These are phyloP conservation scores for Vigna hirtella DNA, from an alignment of 306 rosid species.

Conservation along the genomic window DNA sequence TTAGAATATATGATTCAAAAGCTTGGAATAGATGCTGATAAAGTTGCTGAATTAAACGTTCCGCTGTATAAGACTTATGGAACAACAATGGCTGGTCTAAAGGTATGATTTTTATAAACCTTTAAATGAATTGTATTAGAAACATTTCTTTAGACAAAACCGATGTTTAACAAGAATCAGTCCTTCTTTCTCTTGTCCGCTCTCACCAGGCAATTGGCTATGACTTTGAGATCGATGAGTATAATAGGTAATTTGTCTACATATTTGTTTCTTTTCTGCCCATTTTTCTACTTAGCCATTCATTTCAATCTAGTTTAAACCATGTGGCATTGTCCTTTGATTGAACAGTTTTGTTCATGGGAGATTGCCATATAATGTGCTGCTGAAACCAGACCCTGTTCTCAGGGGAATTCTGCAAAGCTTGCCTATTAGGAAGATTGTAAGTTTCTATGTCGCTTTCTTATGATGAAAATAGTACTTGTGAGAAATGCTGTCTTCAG, in stretches of 20 bases:
- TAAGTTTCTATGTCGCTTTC: slow-evolving; percentile 47
- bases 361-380: slow-evolving; percentile 68
- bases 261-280: not conserved
- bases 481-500: not conserved
- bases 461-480: slow-evolving; percentile 11
- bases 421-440: slow-evolving; percentile 81
- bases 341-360: slow-evolving; percentile 78
- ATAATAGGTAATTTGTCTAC: slow-evolving; percentile 63
- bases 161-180: slow-evolving; percentile 8
- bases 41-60: slow-evolving; percentile 61
- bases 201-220: slow-evolving; percentile 76
- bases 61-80: slow-evolving; percentile 80
- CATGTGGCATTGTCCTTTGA: slow-evolving; percentile 29
- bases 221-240: slow-evolving; percentile 69
- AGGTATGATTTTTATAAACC: slow-evolving; percentile 50
- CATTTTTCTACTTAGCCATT: not conserved
- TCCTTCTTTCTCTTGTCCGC: slow-evolving; percentile 31
- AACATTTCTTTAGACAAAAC: not conserved
- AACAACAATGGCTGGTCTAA: slow-evolving; percentile 94
- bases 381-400: slow-evolving; percentile 76
- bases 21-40: slow-evolving; percentile 70
- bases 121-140: not conserved
- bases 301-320: slow-evolving; percentile 18
- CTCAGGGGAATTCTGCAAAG: slow-evolving; percentile 75
- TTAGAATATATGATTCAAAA: slow-evolving; percentile 74